phyloP scores from a whole-genome alignment of 2,329 filamentous ascomycete species.

The Xenosphaeropsis pyriputrescens region DNA sequence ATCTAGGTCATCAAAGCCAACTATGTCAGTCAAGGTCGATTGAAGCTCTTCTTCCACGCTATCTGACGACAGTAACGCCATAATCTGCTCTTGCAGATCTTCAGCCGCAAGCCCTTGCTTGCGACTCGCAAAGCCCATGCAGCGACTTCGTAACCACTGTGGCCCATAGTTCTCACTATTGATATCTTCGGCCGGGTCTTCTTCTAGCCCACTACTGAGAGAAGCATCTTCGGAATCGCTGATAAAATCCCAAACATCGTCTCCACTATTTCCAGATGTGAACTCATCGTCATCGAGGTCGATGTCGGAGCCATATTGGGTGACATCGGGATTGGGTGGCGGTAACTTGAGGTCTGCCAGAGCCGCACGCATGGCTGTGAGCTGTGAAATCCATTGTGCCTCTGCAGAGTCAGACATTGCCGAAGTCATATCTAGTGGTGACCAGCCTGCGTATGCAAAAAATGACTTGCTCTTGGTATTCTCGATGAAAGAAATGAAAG shows the following conservation, averaged over 20 bases:
- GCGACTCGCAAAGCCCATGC: constrained; percentile 45
- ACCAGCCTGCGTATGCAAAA: too few species aligned
- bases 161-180: constrained; percentile 30
- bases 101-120: constrained; percentile 53
- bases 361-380: constrained; percentile 74
- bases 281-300: constrained; percentile 48
- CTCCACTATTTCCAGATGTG: constrained; percentile 42
- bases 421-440: constrained; percentile 5
- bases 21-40: constrained; percentile 72
- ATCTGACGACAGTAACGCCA: constrained; percentile 56
- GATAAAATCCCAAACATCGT: constrained; percentile 90
- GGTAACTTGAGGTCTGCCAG: constrained; percentile 56
- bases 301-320: constrained; percentile 39
- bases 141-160: constrained; percentile 60
- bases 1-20: constrained; percentile 89
- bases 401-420: constrained; percentile 19
- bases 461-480: too few species aligned
- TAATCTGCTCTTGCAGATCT: constrained; percentile 65
- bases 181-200: constrained; percentile 19
- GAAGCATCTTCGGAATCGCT: constrained; percentile 57
- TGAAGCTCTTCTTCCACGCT: constrained; percentile 74
- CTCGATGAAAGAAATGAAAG: too few species aligned
- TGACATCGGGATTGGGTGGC: constrained; percentile 21
- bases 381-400: constrained; percentile 70
- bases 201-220: constrained; percentile 49